These are phyloP conservation scores for Alloascoidea hylecoeti DNA, from an alignment of 805 yeast genomes.

Conservation along the genomic window DNA sequence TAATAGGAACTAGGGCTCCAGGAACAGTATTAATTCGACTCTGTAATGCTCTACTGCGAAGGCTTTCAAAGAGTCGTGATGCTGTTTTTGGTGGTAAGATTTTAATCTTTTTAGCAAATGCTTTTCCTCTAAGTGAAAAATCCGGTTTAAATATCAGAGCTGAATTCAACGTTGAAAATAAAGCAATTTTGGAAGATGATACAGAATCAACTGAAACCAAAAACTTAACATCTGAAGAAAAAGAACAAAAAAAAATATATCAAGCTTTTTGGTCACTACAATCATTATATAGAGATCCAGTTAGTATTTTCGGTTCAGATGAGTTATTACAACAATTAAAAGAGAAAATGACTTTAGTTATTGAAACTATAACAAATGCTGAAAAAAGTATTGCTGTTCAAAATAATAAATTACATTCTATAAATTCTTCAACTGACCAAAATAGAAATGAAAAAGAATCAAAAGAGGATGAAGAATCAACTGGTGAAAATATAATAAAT, in stretches of 20 bases:
- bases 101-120: conserved; percentile 17
- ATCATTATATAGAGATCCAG: conserved; percentile 14
- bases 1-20: conserved; percentile 16
- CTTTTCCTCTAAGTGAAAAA: conserved; percentile 19
- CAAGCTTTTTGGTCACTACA: conserved; percentile 17
- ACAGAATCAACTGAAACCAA: conserved; percentile 1
- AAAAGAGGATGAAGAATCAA: background rate
- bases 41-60: conserved; percentile 17
- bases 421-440: background rate
- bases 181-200: conserved; percentile 12
- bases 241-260: conserved; percentile 7
- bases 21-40: conserved; percentile 19
- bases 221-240: background rate
- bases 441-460: background rate
- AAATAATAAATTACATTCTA: background rate
- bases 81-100: conserved; percentile 19
- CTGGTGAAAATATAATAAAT: conserved; percentile 9
- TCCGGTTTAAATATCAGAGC: conserved; percentile 22
- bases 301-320: conserved; percentile 6
- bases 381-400: conserved; percentile 2
- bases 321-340: conserved; percentile 7
- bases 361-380: conserved; percentile 8
- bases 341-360: conserved; percentile 7
- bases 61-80: conserved; percentile 18
- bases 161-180: conserved; percentile 17